A percentile compares a stretch with the other conserved stretches of the same genome.
These are phyloP conservation scores for Wickerhamia fluorescens DNA, from an alignment of 805 yeast species.

Conservation along the genomic window DNA sequence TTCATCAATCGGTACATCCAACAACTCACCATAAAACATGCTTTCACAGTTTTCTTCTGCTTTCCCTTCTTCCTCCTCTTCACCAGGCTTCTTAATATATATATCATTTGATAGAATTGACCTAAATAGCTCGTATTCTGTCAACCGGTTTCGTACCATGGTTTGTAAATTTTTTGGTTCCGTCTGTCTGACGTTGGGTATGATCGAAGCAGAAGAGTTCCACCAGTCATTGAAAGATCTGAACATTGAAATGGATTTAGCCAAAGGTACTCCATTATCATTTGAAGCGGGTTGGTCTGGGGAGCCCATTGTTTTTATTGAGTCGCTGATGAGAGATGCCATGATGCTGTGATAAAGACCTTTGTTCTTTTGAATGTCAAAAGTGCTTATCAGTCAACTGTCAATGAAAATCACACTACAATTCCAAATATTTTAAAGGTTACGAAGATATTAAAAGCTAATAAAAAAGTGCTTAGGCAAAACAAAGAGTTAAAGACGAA, in stretches of 20 bases:
- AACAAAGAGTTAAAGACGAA: too few species aligned
- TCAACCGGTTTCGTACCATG: slow-evolving; percentile 19
- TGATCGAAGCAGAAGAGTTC: slow-evolving; percentile 18
- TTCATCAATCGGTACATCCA: slow-evolving; percentile 24
- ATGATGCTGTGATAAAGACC: too few species aligned
- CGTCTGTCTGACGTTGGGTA: too few species aligned
- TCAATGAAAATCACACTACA: too few species aligned
- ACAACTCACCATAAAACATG: slow-evolving; percentile 13
- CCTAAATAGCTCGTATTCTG: slow-evolving; percentile 28
- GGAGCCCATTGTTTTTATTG: slow-evolving; percentile 25
- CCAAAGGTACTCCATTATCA: too few species aligned
- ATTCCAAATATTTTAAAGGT: too few species aligned
- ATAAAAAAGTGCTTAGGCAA: too few species aligned
- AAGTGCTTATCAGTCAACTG: too few species aligned
- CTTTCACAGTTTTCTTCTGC: too few species aligned
- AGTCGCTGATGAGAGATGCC: slow-evolving; percentile 9
- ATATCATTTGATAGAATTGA: slow-evolving; percentile 27
- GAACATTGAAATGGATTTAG: slow-evolving; percentile 16
- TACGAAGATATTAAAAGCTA: too few species aligned
- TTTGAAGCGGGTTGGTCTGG: slow-evolving; percentile 9
- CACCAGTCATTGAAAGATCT: slow-evolving; percentile 34
- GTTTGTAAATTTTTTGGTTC: too few species aligned
- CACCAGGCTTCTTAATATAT: slow-evolving; percentile 5
- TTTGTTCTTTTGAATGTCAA: too few species aligned
- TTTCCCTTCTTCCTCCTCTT: slow-evolving; percentile 1